Base-by-base conservation (phyloP, 2,329 filamentous ascomycete genomes). In the Microsporum audouinii region DNA sequence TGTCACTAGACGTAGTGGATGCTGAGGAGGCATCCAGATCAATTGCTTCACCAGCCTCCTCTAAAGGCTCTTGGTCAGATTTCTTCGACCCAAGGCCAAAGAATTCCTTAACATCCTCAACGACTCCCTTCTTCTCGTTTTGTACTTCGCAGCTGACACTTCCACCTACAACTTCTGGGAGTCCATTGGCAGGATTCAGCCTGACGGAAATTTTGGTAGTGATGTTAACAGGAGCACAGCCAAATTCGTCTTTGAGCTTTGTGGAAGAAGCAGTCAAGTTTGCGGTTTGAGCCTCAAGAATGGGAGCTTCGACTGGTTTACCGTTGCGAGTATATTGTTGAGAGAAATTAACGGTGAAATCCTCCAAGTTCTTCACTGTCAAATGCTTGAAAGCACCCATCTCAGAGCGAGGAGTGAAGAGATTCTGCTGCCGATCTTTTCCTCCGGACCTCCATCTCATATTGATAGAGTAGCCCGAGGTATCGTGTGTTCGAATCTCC, bases 51-150 rank as follows among this genome's bases (percentile, higher is more conserved):
- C 75, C 70, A 31, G 76, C 73, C 47, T 81, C 83, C 62, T 83
- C 81, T 38, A 96, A 71, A 5, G 82, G 77, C 64, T 82, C 81
- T 75, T 96, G 88, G 61, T 92, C 88, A 65, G 88, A 88, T 76
- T 95, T 95, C 76, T 89, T 90, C 69, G 88, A 88, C 31, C 92
- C 94, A 71, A 97, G 91, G 4, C 94, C 94, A 71, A 99, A 95
- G 64, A 96, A 83, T 65, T 91, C 95, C 80, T 99, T 99, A 66
- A 97, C 89, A 49, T 90, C 91, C 70, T 96, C 92, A 56, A 96
- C 88, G 57, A 97, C 83, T 58, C 88, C 89, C 72, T 91, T 89
- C 74, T 84, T 84, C 6, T 76, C 73, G 3, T 80, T 81, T 59
- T 95, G 88, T 31, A 87, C 83, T 71, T 95, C 89, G 70, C 94